Evolutionary conservation across 257 asterid species (phyloP), one percentile per base, ranked within the genome.

Genomic region (Nicotiana tomentosiformis): DNA sequence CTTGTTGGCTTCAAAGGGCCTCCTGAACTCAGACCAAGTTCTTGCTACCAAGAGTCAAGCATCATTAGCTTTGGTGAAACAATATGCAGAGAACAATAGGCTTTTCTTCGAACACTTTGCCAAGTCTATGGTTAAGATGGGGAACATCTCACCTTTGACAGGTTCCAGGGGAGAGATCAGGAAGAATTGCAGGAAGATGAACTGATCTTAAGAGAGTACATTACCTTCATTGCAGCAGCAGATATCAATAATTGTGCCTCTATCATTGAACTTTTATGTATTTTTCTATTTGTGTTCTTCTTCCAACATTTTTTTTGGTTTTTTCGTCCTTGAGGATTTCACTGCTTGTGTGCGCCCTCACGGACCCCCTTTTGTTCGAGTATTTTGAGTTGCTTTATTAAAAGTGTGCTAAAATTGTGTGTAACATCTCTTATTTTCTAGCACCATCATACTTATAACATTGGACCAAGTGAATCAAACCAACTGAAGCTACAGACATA

Each of bases 71-170:
- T 86, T 95, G 9, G 99, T 95, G 88, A 93, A 92, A 90, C 83
- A 68, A 29, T 95, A 92, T 80, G 98, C 98, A 0, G 87, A 64
- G 64, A 88, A 86, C 78, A 88, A 88, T 17, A 87, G 83, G 68
- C 86, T 88, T 70, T 95, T 95, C 93, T 91, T 95, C 39, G 72
- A 92, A 81, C 99, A 93, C 80, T 95, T 95, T 79, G 95, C 98
- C 1, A 83, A 84, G 80, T 92, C 99, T 16, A 95, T 95, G 94
- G 84, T 93, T 7, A 95, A 93, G 87, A 93, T 95, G 98, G 96
- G 94, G 3, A 95, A 92, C 74, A 90, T 95, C 51, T 87, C 97
- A 8, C 99, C 99, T 2, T 89, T 91, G 91, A 95, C 97, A 1
- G 97, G 99, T 5, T 67, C 35, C 43, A 90, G 82, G 72, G 98